A percentile compares a stretch with the other conserved stretches of the same genome.
Conservation (phyloP, 805 yeast species). For the Candida khao-thaluensis region DNA sequence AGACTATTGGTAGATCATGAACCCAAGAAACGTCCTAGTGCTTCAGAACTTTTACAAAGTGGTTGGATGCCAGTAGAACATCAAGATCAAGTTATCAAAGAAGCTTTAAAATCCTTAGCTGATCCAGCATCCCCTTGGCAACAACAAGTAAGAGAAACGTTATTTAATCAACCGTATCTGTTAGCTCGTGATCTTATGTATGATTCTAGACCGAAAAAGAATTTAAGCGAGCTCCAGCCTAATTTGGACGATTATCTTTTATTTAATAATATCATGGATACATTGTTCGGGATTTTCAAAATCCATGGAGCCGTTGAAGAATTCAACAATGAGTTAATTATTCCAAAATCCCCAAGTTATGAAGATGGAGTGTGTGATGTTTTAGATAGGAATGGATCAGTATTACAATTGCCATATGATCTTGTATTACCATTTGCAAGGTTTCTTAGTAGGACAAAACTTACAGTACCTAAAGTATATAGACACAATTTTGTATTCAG, state of each 20-base stretch:
- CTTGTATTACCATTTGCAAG: slow-evolving; percentile 89
- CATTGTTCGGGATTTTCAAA: slow-evolving; percentile 61
- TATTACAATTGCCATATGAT: slow-evolving; percentile 86
- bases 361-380: slow-evolving; percentile 73
- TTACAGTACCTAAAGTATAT: slow-evolving; percentile 57
- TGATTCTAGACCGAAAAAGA: slow-evolving; percentile 47
- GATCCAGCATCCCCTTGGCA: slow-evolving; percentile 95
- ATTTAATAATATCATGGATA: slow-evolving; percentile 57
- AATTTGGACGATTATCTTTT: slow-evolving; percentile 49
- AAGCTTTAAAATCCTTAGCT: slow-evolving; percentile 79
- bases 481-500: slow-evolving; percentile 82
- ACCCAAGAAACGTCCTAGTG: slow-evolving; percentile 77
- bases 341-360: slow-evolving; percentile 76
- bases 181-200: slow-evolving; percentile 82
- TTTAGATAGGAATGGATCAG: slow-evolving; percentile 82
- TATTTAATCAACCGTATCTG: slow-evolving; percentile 82
- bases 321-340: slow-evolving; percentile 58
- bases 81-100: slow-evolving; percentile 85
- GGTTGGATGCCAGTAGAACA: slow-evolving; percentile 86
- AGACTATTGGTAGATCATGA: slow-evolving; percentile 70
- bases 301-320: slow-evolving; percentile 88
- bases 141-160: slow-evolving; percentile 80
- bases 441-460: slow-evolving; percentile 62
- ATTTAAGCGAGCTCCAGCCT: slow-evolving; percentile 26
- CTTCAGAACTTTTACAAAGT: slow-evolving; percentile 68